Conservation (phyloP, 139 green algal genomes). For the Chlorella sp. region DNA sequence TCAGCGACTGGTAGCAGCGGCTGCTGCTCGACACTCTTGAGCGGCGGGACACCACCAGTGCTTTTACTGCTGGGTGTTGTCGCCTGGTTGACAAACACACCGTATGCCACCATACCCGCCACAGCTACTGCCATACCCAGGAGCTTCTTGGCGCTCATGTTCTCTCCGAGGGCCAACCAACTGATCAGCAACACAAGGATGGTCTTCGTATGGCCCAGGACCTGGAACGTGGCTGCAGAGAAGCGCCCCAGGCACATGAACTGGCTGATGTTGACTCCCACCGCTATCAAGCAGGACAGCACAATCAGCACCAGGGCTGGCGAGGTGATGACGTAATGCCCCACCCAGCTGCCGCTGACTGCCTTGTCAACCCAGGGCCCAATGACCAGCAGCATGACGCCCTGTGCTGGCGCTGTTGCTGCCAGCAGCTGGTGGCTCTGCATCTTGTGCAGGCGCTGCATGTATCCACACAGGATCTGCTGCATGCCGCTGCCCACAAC, state of each 20-base stretch:
- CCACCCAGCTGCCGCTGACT: conserved; percentile 51
- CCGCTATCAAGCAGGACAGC: conserved; percentile 64
- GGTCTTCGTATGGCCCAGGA: too few relatives aligned
- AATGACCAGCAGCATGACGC: conserved; percentile 63
- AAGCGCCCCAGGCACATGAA: conserved; percentile 94
- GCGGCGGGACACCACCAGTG: too few relatives aligned
- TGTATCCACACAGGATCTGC: conserved; percentile 84
- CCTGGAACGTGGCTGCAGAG: conserved; percentile 88
- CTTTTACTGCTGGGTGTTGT: too few relatives aligned
- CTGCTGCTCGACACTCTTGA: too few relatives aligned
- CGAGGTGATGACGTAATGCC: conserved; percentile 47
- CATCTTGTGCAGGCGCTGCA: conserved; percentile 78
- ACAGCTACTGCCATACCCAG: too few relatives aligned
- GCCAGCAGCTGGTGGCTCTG: conserved; percentile 75
- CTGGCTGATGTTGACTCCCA: conserved; percentile 86
- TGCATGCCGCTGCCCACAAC: conserved; percentile 84
- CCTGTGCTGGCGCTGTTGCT: conserved; percentile 78
- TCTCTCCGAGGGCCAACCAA: too few relatives aligned
- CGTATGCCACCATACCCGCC: too few relatives aligned
- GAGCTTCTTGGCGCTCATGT: too few relatives aligned
- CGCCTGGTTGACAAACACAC: too few relatives aligned
- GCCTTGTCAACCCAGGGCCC: conserved; percentile 70
- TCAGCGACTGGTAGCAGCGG: too few relatives aligned
- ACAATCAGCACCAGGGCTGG: conserved; percentile 42
- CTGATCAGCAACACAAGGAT: too few relatives aligned